These are phyloP conservation scores for Pseudocercospora macadamiae DNA, from an alignment of 2,329 filamentous ascomycete genomes.

Conservation along the genomic window DNA sequence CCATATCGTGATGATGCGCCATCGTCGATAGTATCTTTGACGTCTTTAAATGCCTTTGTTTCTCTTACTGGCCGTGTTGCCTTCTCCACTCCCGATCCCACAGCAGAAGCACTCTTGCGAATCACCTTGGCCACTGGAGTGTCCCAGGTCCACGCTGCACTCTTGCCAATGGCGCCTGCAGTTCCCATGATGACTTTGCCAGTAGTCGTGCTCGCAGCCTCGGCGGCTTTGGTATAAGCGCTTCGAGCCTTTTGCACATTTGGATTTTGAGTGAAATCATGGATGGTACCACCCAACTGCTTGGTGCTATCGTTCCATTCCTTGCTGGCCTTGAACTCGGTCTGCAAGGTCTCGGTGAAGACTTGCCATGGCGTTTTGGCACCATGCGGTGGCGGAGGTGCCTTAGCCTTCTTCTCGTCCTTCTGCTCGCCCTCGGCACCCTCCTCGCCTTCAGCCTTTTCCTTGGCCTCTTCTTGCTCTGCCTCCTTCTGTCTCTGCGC, in stretches of 20 bases:
- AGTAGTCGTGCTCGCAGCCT: constrained; percentile 77
- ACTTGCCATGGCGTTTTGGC: constrained; percentile 99
- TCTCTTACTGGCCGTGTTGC: constrained; percentile 92
- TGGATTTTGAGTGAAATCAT: constrained; percentile 92
- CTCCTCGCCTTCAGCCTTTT: constrained; percentile 47
- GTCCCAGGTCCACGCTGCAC: constrained; percentile 96
- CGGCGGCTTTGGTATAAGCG: constrained; percentile 84
- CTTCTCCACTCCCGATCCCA: constrained; percentile 86
- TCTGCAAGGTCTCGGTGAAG: constrained; percentile 93
- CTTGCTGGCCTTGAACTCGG: constrained; percentile 93
- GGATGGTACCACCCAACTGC: constrained; percentile 82
- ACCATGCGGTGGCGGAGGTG: constrained; percentile 92
- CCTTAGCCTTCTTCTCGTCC: constrained; percentile 65
- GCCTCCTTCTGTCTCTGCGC: constrained; percentile 49
- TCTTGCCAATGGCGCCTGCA: constrained; percentile 82
- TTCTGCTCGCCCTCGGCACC: constrained; percentile 53
- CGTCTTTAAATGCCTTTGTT: constrained; percentile 88
- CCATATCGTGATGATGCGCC: constrained; percentile 95
- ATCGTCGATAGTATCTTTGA: constrained; percentile 96
- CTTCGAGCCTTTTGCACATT: constrained; percentile 82
- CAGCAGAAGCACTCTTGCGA: constrained; percentile 80
- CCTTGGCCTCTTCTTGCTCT: constrained; percentile 33
- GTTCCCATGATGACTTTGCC: constrained; percentile 82
- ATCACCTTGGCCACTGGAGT: constrained; percentile 90
- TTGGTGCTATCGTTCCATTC: constrained; percentile 99